Evolutionary conservation across 2,329 filamentous ascomycete genomes (phyloP).

Genomic region (Fusarium burgessii): DNA sequence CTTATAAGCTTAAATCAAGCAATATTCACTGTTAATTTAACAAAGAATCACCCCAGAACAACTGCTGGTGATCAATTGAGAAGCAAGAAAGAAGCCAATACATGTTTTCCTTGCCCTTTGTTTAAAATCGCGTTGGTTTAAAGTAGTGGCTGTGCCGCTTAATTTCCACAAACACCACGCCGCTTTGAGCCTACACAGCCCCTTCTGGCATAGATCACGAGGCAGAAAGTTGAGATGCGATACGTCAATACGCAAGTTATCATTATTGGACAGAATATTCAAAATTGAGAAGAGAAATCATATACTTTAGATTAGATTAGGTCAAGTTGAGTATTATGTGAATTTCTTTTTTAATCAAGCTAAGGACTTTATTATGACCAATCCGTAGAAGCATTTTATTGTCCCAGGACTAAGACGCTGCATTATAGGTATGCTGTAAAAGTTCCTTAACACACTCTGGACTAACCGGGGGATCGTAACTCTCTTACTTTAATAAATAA

Average conservation of each 20-base stretch:
- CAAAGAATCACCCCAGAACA: neutral
- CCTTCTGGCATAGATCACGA: neutral
- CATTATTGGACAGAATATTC: neutral
- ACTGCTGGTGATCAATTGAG: neutral
- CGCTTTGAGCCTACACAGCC: conserved; percentile 35
- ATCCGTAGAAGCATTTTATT: no score
- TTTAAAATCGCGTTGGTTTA: conserved; percentile 5
- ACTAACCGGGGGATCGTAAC: no score
- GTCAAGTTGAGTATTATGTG: no score
- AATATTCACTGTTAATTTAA: conserved; percentile 6
- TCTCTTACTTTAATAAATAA: no score
- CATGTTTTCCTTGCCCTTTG: conserved; percentile 8
- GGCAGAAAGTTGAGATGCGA: neutral
- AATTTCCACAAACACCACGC: conserved; percentile 25
- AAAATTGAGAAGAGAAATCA: neutral
- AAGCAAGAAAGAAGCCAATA: neutral
- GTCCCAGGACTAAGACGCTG: no score
- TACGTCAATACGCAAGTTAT: neutral
- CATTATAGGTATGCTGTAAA: no score
- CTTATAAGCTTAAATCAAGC: conserved; percentile 26
- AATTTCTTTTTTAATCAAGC: no score
- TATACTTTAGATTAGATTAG: neutral
- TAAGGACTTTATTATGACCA: no score
- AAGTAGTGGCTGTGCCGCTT: conserved; percentile 34
- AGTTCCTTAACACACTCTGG: no score